Percentiles rank a stretch among this genome's conserved stretches.
These are phyloP conservation scores for Saturnispora quitensis DNA, from an alignment of 805 yeast genomes.

Conservation along the genomic window DNA sequence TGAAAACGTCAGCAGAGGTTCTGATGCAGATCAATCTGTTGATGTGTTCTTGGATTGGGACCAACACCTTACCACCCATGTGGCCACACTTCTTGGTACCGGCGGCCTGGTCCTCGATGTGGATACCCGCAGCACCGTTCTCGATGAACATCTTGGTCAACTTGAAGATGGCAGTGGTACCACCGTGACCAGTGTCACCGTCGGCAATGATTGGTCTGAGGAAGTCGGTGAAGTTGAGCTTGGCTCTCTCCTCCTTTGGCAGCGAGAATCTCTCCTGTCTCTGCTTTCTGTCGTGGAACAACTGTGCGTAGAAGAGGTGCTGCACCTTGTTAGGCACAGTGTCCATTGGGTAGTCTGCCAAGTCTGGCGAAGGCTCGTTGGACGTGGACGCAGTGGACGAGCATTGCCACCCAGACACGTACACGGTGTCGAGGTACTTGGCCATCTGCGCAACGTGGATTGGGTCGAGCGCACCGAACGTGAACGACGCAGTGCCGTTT, in stretches of 20 bases:
- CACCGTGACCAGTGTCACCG: constrained; percentile 99
- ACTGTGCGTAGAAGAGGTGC: constrained; percentile 92
- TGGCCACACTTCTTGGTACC: constrained; percentile 99
- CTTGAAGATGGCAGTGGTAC: constrained; percentile 91
- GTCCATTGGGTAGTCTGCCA: constrained; percentile 98
- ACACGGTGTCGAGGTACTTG: constrained; percentile 82
- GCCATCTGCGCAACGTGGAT: constrained; percentile 97
- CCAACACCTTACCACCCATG: constrained; percentile 97
- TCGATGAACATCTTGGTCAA: constrained; percentile 93
- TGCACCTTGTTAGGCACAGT: constrained; percentile 98
- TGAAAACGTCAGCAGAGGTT: constrained; percentile 90
- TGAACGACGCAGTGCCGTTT: constrained; percentile 69
- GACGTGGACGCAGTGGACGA: constrained; percentile 96
- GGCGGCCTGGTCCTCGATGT: constrained; percentile 98
- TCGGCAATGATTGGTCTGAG: constrained; percentile 94
- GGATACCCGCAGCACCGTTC: constrained; percentile 98
- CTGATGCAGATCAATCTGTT: constrained; percentile 90
- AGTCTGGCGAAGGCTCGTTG: constrained; percentile 96
- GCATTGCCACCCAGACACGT: constrained; percentile 98
- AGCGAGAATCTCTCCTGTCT: constrained; percentile 67
- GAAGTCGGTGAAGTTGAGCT: constrained; percentile 72
- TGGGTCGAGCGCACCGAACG: constrained; percentile 95
- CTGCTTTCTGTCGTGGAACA: constrained; percentile 96
- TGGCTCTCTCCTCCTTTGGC: constrained; percentile 55
- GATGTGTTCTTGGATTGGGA: constrained; percentile 96